Evolutionary conservation across 768 basidiomycete species (phyloP).

Genomic region (Russula lepida): DNA sequence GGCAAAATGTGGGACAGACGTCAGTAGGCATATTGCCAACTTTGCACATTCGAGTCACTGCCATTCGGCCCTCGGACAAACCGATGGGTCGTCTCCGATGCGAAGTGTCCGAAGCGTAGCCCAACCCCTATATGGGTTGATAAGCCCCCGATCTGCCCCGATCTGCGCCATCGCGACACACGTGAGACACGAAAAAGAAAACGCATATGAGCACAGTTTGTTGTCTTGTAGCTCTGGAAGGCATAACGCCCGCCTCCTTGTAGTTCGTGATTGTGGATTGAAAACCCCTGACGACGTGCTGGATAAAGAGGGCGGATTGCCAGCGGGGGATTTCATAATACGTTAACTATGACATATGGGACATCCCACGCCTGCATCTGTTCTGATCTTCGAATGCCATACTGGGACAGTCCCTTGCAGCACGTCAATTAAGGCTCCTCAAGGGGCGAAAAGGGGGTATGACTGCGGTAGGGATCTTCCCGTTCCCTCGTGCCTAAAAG

Average conservation of each 20-base stretch:
- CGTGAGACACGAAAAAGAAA: background rate
- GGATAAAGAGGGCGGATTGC: background rate
- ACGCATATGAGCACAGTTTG: background rate
- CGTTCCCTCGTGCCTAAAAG: conserved; percentile 15
- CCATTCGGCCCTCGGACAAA: conserved; percentile 11
- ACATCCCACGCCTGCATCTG: background rate
- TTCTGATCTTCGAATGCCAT: background rate
- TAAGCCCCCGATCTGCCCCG: conserved; percentile 19
- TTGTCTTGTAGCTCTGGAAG: background rate
- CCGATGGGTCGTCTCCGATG: conserved; percentile 17
- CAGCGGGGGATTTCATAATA: background rate
- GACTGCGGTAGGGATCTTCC: conserved; percentile 7
- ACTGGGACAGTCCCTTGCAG: background rate
- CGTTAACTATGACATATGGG: background rate
- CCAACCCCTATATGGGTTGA: conserved; percentile 17
- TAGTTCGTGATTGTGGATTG: background rate
- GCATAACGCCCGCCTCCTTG: background rate
- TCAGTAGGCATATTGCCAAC: background rate
- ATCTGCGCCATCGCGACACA: conserved; percentile 7
- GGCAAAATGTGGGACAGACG: background rate
- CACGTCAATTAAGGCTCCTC: conserved; percentile 12
- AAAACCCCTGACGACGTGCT: conserved; percentile 2
- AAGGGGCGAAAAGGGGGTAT: conserved; percentile 2
- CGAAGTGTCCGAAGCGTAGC: conserved; percentile 5
- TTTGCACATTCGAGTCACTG: conserved; percentile 4